Conservation (phyloP, 2,329 filamentous ascomycete genomes). For the Colletotrichum godetiae region DNA sequence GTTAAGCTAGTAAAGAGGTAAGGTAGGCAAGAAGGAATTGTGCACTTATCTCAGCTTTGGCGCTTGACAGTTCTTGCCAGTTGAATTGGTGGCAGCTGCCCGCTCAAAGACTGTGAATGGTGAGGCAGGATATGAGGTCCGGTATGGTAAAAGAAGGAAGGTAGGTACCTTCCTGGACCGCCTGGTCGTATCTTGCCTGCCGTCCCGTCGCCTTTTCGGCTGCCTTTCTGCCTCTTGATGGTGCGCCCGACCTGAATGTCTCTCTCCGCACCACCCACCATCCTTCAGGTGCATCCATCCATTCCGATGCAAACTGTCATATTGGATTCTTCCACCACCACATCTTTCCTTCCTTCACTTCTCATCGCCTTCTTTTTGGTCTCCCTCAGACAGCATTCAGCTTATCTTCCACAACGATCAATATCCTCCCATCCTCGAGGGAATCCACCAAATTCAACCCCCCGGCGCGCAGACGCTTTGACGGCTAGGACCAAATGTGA, state of each 20-base stretch:
- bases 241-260: conserved; percentile 5
- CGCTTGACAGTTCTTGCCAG: not conserved
- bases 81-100: not conserved
- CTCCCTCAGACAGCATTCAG: not conserved
- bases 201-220: conserved; percentile 13
- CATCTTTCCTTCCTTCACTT: not conserved
- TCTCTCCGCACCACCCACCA: conserved; percentile 6
- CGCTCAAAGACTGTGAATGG: not conserved
- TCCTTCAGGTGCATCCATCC: not conserved
- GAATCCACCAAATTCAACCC: not conserved
- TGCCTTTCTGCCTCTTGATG: conserved; percentile 10
- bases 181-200: not conserved
- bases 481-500: conserved; percentile 14
- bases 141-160: not conserved
- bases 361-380: not conserved
- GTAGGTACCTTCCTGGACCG: not conserved
- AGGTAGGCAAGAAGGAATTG: not conserved
- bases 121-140: not conserved
- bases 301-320: not conserved
- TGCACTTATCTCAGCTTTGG: not conserved
- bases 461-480: conserved; percentile 18
- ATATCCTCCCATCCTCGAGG: not conserved
- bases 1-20: not conserved
- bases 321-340: conserved; percentile 9
- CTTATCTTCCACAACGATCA: not conserved